Base-by-base conservation (phyloP, 1,284 basidiomycete genomes). In the Ganoderma sinense region DNA sequence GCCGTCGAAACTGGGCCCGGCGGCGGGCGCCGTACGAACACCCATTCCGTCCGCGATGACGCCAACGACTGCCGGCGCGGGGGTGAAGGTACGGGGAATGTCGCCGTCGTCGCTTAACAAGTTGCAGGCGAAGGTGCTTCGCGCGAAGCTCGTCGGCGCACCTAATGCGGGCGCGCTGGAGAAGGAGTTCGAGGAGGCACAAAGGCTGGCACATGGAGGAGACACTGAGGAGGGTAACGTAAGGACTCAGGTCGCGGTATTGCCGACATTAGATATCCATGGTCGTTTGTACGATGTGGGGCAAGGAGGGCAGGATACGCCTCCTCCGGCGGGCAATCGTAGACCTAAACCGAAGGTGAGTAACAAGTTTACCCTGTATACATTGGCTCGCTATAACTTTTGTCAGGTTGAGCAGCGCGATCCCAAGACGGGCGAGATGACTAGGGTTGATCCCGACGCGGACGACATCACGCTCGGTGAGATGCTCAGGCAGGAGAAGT, bases 221-320 rank as follows among this genome's bases (percentile, higher is more conserved):
- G 85, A 78, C 18, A 82, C 79, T 10, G 79, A 79, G 23, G 84
- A 83, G 16, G 84, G 83, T 0, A 82, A 84, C 20, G 84, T 90
- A 1, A 86, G 85, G 69, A 90, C 84, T 16, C 87, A 83, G 70
- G 87, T 98, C 0, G 92, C 97, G 79, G 90, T 98, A 0, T 80
- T 99, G 20, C 97, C 97, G 0, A 98, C 97, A 1, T 81, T 99
- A 69, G 97, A 99, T 80, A 94, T 87, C 0, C 86, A 87, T 48
- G 97, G 97, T 0, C 86, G 90, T 66, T 80, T 99, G 79, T 99
- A 99, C 80, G 98, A 99, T 79, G 89, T 98, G 36, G 98, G 97
- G 0, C 85, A 88, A 26, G 90, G 91, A 2, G 87, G 83, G 76
- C 86, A 87, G 5, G 89, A 90, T 20, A 83, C 75, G 0, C 75